phyloP scores from a whole-genome alignment of 768 basidiomycete species.

The Tylopilus balloui region DNA sequence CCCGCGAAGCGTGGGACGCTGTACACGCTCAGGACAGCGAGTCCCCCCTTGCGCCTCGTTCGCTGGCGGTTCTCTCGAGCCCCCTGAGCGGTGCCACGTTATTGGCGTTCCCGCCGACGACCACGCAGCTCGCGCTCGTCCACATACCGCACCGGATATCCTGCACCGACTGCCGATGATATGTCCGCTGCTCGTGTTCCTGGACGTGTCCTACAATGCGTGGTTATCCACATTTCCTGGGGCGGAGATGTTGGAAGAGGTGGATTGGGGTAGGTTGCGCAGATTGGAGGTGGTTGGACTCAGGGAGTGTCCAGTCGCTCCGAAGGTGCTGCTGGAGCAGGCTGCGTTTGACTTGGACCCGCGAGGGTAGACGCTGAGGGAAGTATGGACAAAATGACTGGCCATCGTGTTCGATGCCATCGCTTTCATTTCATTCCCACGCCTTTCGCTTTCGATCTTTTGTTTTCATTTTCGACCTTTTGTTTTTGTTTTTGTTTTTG shows the following conservation, averaged over 20 bases:
- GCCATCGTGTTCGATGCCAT: too few relatives aligned
- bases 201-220: slow-evolving; percentile 66
- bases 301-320: slow-evolving; percentile 47
- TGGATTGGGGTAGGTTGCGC: slow-evolving; percentile 57
- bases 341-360: too few relatives aligned
- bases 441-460: too few relatives aligned
- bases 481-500: too few relatives aligned
- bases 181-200: slow-evolving; percentile 56
- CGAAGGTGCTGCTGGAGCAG: slow-evolving; percentile 34
- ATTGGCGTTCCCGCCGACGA: slow-evolving; percentile 55
- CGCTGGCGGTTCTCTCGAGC: slow-evolving; percentile 49
- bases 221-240: slow-evolving; percentile 37
- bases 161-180: slow-evolving; percentile 53
- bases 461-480: too few relatives aligned
- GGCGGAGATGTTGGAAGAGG: slow-evolving; percentile 39
- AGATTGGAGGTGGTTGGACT: slow-evolving; percentile 52
- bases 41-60: slow-evolving; percentile 34
- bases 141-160: slow-evolving; percentile 45
- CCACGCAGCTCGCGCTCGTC: slow-evolving; percentile 60
- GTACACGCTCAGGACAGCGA: slow-evolving; percentile 28
- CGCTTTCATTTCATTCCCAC: too few relatives aligned
- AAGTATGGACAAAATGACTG: too few relatives aligned
- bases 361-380: too few relatives aligned
- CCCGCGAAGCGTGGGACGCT: slow-evolving; percentile 40
- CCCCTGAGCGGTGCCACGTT: slow-evolving; percentile 42